Evolutionary conservation across 352 stramenopile species (phyloP).

Genomic region (Globisporangium megalacanthum): DNA sequence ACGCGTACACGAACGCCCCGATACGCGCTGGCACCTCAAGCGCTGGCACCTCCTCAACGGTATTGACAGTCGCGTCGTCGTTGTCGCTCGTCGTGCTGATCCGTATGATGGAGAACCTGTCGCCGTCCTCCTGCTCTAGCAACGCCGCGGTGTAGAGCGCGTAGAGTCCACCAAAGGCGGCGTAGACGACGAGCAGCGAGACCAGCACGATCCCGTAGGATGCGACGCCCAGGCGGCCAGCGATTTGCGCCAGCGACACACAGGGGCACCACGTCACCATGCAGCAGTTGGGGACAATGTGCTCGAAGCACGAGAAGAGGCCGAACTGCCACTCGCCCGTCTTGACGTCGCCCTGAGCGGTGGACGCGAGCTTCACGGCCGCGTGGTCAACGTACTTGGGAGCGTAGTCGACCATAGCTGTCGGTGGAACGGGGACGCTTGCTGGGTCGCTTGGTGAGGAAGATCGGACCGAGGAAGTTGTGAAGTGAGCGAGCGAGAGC

Average conservation of each 20-base stretch:
- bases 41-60: background rate
- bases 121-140: background rate
- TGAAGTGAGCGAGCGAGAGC: background rate
- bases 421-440: background rate
- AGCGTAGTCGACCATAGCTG: background rate
- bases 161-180: constrained; percentile 1
- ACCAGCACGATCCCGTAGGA: constrained; percentile 18
- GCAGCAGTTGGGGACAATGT: constrained; percentile 26
- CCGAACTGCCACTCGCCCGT: constrained; percentile 19
- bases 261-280: constrained; percentile 23
- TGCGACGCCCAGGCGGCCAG: constrained; percentile 9
- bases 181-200: constrained; percentile 5
- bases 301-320: constrained; percentile 24
- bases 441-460: background rate
- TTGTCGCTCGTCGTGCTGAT: background rate
- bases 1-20: background rate
- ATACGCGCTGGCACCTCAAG: background rate
- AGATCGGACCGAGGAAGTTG: background rate
- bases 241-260: constrained; percentile 23
- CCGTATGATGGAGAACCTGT: background rate
- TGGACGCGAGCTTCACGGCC: background rate
- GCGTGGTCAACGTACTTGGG: background rate
- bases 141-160: constrained; percentile 2
- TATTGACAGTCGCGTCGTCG: background rate
- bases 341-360: constrained; percentile 5